Base-by-base conservation (phyloP, 2,329 filamentous ascomycete species). In the Fusarium musae region DNA sequence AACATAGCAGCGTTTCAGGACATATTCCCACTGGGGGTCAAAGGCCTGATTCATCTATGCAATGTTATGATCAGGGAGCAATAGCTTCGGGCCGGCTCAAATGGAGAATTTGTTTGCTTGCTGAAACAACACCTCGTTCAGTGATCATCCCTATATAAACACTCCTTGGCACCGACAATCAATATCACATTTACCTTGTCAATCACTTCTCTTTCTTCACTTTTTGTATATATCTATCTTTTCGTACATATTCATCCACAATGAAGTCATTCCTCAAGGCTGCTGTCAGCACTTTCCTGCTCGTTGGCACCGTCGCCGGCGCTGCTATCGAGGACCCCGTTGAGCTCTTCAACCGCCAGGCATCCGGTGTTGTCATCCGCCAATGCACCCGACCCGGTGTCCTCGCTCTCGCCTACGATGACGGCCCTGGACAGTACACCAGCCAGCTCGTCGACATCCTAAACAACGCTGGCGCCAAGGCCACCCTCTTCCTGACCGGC, bases 401-500 rank as follows among this genome's bases (percentile, higher is more conserved):
- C 44, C 78, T 89, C 6, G 86, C 87, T 1, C 82, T 88, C n/a
- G 86, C 87, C 4, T 88, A 86, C 68, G 87, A 89, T 61, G 87
- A 89, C 59, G 87, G 87, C 1, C 87, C 87, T 2, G 87, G 85
- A 66, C 77, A 82, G 60, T 88, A 85, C 75, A 89, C 87, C 0
- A 82, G 78, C 5, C 79, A 82, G 50, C 79, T 89, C 4, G 80
- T 89, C n/a, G 85, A 89, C 73, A 85, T 84, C 21, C 81, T 89
- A 23, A 82, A 87, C 73, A 77, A 77, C 7, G 84, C 83, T 11
- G 84, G 82, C 12, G 86, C 84, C 46, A 88, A 87, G 77, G 87
- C 83, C 10, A 89, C 86, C 6, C 89, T 88, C 79, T 89, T 88
- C 80, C 84, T 84, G 76, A 87, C 85, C 0, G 86, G 86, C 2